Conservation (phyloP, 371 early-diverging fungal species). For the Apophysomyces trapeziformis region DNA sequence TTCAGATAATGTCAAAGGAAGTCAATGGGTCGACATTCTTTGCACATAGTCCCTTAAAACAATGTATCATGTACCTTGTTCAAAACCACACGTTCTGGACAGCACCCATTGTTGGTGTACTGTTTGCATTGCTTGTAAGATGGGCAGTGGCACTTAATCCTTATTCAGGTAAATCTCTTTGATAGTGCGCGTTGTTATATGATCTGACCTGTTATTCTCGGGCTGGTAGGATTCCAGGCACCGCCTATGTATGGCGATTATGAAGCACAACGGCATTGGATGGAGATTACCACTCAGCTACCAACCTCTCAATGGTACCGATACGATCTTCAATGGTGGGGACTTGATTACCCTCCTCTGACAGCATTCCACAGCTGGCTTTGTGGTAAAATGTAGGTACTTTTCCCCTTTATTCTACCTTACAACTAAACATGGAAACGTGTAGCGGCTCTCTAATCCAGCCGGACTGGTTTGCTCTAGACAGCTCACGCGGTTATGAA, state of each 20-base stretch:
- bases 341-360: conserved; percentile 96
- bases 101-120: conserved; percentile 41
- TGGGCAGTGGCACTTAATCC: conserved; percentile 75
- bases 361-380: conserved; percentile 92
- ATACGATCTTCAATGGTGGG: conserved; percentile 91
- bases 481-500: conserved; percentile 86
- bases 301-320: conserved; percentile 86
- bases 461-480: conserved; percentile 85
- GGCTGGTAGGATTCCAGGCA: conserved; percentile 34
- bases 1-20: conserved; percentile 1
- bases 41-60: conserved; percentile 24
- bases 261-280: conserved; percentile 98
- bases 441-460: conserved; percentile 74
- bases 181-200: background rate
- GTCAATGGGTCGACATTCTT: background rate
- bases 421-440: background rate
- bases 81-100: conserved; percentile 46
- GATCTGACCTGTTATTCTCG: background rate
- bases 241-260: conserved; percentile 94
- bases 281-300: conserved; percentile 88
- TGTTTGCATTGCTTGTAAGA: conserved; percentile 70
- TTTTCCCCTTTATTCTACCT: background rate
- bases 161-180: conserved; percentile 71
- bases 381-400: conserved; percentile 76
- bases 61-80: conserved; percentile 21